Evolutionary conservation across 2,329 filamentous ascomycete species (phyloP), one percentile per base, ranked within the genome.

Genomic region (Pyrenophora tritici-repentis): DNA sequence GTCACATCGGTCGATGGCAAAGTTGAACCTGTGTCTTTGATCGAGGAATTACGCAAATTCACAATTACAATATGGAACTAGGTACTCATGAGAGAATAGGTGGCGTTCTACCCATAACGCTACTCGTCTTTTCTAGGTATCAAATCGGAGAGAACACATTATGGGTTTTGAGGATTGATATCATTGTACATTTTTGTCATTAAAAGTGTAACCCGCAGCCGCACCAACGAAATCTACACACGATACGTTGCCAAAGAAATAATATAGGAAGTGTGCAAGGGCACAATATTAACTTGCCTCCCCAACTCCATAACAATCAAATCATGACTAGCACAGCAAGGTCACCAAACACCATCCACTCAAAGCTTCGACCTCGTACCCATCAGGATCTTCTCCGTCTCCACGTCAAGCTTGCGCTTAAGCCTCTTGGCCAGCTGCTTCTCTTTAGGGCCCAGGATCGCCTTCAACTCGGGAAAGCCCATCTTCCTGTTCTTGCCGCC

Each of bases 401-500:
- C 4, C n/a, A 8, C 20, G 20, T 22, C 33, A n/a, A 56, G 41
- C 36, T 41, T 57, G 14, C 16, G 16, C 50, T 59, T 66, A 22
- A 66, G 43, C 29, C 43, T 37, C 17, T 43, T 50, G 1, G 48
- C 13, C 18, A 66, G 34, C 32, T 50, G 55, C 44, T 42, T 61
- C 32, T 62, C 60, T 38, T 50, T 58, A 12, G 56, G 52, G 6
- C 58, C 55, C 10, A 66, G 50, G 0, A 66, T 55, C 1, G n/a
- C 46, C 36, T 49, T 66, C 16, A 66, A 34, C 14, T 62, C 47
- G 6, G 9, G 22, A 3, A 64, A 14, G 1, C 18, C 42, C 48
- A 56, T 60, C 48, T 66, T 67, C 1, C 31, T 35, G 22, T 66
- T 66, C 34, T 53, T 58, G 0, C 64, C 59, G 20, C 35, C 18